Base-by-base conservation (phyloP, 305 asterid species). In the Fraxinus ornus region DNA sequence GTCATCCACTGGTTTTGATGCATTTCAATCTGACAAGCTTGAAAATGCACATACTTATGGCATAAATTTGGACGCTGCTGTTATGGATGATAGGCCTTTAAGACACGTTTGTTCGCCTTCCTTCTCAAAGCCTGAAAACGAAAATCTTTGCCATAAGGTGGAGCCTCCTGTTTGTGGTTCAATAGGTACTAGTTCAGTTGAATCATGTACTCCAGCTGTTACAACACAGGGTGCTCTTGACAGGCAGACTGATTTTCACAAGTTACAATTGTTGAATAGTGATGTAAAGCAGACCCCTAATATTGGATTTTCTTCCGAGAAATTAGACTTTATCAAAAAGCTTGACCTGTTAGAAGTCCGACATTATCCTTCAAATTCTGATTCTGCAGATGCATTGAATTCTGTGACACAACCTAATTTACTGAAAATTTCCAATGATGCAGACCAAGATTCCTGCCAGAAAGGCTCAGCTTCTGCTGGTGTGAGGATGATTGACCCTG, bases 291-390 rank as follows among this genome's bases (percentile, higher is more conserved):
- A 76, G 70, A 26, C 82, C 52, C 77, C 57, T 36, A 87, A 86
- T 82, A 74, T 22, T 33, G 89, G 78, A 79, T 85, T 79, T 83
- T 84, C 86, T 74, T 77, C 89, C 3, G 89, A 86, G 84, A 89
- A 90, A 78, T 21, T 78, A 37, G 86, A 68, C 68, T 81, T 83
- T 1, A 83, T 35, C 66, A 86, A 88, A 84, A 86, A 80, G 52
- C 81, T 81, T 17, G 85, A 83, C 80, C 47, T 82, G 19, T 76
- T 87, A 24, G 87, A 84, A 33, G 87, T 44, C 26, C 83, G 36
- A 70, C 78, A 86, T 73, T 5, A 74, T 55, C 77, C 90, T 84
- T 81, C 90, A 83, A 83, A 84, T 90, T 85, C 88, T 83, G 91
- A 87, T 86, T 85, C 81, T 81, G 84, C 78, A 44, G 86, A 82